Conservation (phyloP, 192 early-diverging fungal species). For the Entophlyctis helioformis region DNA sequence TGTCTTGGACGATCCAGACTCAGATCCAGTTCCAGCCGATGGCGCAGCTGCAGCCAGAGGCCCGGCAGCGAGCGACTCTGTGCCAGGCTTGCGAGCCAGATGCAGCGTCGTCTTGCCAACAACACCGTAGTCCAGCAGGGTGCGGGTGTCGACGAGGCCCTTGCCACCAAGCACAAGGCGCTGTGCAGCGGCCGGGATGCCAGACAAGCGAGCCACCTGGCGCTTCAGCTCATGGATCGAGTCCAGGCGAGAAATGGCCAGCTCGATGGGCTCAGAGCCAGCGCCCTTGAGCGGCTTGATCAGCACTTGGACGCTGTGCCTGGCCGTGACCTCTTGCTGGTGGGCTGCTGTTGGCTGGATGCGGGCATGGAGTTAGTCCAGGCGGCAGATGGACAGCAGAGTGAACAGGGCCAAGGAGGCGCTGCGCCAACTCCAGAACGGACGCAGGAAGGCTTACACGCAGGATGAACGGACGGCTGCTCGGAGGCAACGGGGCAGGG, state of each 20-base stretch:
- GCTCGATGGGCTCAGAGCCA: constrained; percentile 1
- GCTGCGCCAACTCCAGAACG: too few relatives aligned
- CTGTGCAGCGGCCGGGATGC: constrained; percentile 3
- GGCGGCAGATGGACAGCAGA: too few relatives aligned
- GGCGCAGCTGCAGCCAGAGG: too few relatives aligned
- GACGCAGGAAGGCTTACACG: too few relatives aligned
- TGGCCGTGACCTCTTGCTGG: neutral
- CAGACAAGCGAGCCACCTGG: constrained; percentile 3
- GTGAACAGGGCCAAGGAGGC: too few relatives aligned
- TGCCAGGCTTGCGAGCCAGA: constrained; percentile 6
- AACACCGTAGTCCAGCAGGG: constrained; percentile 14
- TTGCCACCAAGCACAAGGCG: constrained; percentile 15
- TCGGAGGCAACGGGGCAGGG: too few relatives aligned
- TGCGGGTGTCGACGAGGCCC: constrained; percentile 11
- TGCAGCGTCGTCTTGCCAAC: constrained; percentile 5
- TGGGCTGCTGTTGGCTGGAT: neutral
- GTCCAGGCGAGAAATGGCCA: neutral
- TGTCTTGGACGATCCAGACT: too few relatives aligned
- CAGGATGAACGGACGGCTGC: too few relatives aligned
- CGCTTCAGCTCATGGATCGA: constrained; percentile 8
- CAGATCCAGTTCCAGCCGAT: too few relatives aligned
- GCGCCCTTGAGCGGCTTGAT: constrained; percentile 14
- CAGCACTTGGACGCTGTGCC: constrained; percentile 1
- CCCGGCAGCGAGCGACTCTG: too few relatives aligned
- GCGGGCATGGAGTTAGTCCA: neutral